These are phyloP conservation scores for Penicillium mononematosum DNA, from an alignment of 495 filamentous ascomycete species.

Conservation along the genomic window DNA sequence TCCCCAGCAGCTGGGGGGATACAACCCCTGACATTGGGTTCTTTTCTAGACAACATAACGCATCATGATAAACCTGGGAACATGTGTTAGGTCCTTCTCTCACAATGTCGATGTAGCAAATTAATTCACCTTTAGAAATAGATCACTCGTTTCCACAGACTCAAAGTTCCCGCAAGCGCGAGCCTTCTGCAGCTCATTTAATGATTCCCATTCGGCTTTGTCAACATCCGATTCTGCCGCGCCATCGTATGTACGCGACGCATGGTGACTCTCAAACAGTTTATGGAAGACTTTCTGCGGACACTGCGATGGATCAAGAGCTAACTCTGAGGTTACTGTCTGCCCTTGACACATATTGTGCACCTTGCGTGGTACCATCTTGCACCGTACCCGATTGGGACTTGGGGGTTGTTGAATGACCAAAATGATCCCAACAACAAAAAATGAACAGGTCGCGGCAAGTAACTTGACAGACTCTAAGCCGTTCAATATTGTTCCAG, in stretches of 20 bases:
- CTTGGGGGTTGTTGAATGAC: constrained; percentile 15
- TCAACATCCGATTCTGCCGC: constrained; percentile 9
- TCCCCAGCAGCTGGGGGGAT: constrained; percentile 70
- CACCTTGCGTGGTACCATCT: constrained; percentile 36
- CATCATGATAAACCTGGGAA: constrained; percentile 62
- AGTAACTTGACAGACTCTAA: background rate
- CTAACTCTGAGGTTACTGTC: constrained; percentile 58
- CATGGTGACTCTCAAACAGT: constrained; percentile 45
- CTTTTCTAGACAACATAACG: constrained; percentile 57
- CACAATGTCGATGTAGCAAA: background rate
- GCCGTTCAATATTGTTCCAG: background rate
- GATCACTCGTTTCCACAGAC: constrained; percentile 56
- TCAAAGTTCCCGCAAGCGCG: constrained; percentile 68
- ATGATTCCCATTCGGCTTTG: constrained; percentile 26
- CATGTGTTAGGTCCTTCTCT: background rate
- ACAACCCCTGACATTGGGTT: constrained; percentile 57
- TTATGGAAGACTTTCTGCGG: constrained; percentile 55
- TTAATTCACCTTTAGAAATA: constrained; percentile 58
- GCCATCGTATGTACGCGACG: constrained; percentile 6
- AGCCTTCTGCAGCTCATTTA: constrained; percentile 51
- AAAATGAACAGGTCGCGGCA: background rate
- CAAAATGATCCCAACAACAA: constrained; percentile 7
- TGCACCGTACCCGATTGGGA: constrained; percentile 8
- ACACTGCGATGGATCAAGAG: constrained; percentile 48
- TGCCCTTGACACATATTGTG: constrained; percentile 50